Conservation (phyloP, 164 flowering plant genomes). For the Sedum album region DNA sequence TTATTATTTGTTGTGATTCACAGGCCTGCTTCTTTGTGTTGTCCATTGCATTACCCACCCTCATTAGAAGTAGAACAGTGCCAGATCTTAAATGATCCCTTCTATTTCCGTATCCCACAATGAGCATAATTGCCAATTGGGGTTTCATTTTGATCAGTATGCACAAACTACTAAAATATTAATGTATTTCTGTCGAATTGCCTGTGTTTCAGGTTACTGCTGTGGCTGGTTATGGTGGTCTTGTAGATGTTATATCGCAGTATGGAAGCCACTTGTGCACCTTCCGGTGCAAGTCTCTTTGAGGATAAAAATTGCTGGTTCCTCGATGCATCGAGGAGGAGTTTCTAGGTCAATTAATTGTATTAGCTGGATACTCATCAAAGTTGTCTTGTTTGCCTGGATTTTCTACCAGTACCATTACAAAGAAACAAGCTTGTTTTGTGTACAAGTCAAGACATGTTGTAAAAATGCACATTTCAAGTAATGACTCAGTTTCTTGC, state of each 20-base stretch:
- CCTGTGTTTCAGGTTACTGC: conserved; percentile 51
- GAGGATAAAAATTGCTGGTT: not conserved
- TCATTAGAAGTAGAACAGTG: not conserved
- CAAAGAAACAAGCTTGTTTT: not conserved
- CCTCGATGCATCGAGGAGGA: not conserved
- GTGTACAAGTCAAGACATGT: not conserved
- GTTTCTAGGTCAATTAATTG: not conserved
- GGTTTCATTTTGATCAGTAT: not conserved
- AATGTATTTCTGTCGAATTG: not conserved
- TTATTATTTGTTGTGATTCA: not conserved
- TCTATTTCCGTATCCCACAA: not conserved
- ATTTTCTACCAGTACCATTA: not conserved
- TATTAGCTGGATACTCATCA: not conserved
- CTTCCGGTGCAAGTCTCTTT: conserved; percentile 41
- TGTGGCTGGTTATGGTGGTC: conserved; percentile 87
- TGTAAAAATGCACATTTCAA: not conserved
- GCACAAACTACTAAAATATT: not conserved
- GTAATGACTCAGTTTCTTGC: not conserved
- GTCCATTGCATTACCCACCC: too few species aligned
- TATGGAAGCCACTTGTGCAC: conserved; percentile 92
- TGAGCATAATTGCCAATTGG: not conserved
- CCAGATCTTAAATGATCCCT: not conserved
- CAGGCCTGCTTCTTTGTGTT: not conserved
- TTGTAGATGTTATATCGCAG: conserved; percentile 82
- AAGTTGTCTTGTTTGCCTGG: not conserved